Conservation (phyloP, 305 asterid genomes). For the Andrographis paniculata region DNA sequence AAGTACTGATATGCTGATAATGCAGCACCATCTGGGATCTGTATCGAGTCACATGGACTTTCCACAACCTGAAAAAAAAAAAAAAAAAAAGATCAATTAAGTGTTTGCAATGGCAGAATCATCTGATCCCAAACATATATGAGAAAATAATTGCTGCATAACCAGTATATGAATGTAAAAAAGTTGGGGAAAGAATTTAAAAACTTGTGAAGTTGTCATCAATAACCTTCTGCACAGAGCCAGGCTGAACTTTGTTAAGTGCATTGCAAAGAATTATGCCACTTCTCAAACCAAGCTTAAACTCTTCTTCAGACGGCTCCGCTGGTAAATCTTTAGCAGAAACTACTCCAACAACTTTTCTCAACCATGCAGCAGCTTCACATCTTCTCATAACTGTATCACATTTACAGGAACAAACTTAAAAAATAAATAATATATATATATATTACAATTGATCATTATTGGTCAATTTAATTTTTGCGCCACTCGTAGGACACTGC, state of each 20-base stretch:
- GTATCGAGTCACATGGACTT: conserved; percentile 60
- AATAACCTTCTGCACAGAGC: conserved; percentile 77
- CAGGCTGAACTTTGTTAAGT: conserved; percentile 77
- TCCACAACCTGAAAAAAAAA: conserved; percentile 68
- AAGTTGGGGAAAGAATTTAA: neutral
- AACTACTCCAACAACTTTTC: conserved; percentile 80
- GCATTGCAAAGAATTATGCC: conserved; percentile 88
- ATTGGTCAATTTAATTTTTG: too few species aligned
- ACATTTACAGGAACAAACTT: neutral
- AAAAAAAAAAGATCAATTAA: too few species aligned
- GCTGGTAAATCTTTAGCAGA: conserved; percentile 89
- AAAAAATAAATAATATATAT: too few species aligned
- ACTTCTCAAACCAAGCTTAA: conserved; percentile 83
- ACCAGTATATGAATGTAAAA: neutral
- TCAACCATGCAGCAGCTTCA: conserved; percentile 86
- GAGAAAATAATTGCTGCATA: too few species aligned
- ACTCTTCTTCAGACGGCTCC: conserved; percentile 96
- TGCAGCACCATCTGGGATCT: conserved; percentile 89
- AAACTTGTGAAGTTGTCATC: too few species aligned
- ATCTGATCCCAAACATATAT: too few species aligned
- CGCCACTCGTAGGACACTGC: too few species aligned
- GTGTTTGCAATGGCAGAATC: neutral
- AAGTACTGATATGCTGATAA: conserved; percentile 87
- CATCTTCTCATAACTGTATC: conserved; percentile 68
- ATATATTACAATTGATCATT: neutral